Percentiles rank a stretch among this genome's conserved stretches.
phyloP scores from a whole-genome alignment of 2,329 filamentous ascomycete genomes.

The Claviceps spartinae region DNA sequence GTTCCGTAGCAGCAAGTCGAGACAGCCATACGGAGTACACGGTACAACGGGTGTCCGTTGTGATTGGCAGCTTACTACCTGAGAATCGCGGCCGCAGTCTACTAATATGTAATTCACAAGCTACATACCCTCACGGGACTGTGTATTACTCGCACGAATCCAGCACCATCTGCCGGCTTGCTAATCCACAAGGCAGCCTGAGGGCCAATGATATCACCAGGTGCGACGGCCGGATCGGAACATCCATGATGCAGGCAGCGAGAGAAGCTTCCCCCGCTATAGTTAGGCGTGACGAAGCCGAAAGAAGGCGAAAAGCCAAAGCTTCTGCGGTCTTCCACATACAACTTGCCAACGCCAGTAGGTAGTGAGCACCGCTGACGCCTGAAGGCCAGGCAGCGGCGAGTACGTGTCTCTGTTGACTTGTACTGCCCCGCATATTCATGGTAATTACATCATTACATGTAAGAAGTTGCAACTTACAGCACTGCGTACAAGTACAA shows the following conservation, averaged over 20 bases:
- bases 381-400: slow-evolving; percentile 3
- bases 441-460: too few relatives aligned
- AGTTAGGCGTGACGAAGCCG: not conserved
- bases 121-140: not conserved
- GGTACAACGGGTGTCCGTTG: too few relatives aligned
- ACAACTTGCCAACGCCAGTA: not conserved
- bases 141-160: slow-evolving; percentile 5
- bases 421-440: not conserved
- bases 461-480: too few relatives aligned
- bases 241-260: slow-evolving; percentile 18
- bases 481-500: too few relatives aligned
- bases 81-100: not conserved
- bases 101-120: not conserved
- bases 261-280: not conserved
- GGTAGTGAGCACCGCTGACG: not conserved
- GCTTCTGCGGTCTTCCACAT: slow-evolving; percentile 4
- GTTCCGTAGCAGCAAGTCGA: not conserved
- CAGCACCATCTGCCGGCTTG: not conserved
- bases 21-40: not conserved
- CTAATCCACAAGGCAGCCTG: slow-evolving; percentile 6
- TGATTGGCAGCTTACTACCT: not conserved
- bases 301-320: slow-evolving; percentile 8
- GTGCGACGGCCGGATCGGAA: slow-evolving; percentile 19
- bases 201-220: slow-evolving; percentile 22
- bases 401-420: slow-evolving; percentile 1